Evolutionary conservation across 306 rosid species (phyloP).

Genomic region (Malus sieversii): DNA sequence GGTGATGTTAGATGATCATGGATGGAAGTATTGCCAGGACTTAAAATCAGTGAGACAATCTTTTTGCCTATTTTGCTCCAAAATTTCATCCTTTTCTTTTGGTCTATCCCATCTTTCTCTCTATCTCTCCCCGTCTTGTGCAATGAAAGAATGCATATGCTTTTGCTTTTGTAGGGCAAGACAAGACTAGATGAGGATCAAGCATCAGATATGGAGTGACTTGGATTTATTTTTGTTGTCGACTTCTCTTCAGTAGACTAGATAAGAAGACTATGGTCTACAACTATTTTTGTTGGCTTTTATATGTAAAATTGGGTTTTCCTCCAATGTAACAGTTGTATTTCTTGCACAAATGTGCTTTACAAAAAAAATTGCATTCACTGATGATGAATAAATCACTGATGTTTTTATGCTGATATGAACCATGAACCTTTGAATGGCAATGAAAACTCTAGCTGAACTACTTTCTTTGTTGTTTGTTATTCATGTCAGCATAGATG

Average conservation of each 20-base stretch:
- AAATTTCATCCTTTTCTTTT: slow-evolving; percentile 8
- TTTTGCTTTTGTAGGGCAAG: slow-evolving; percentile 75
- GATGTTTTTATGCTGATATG: slow-evolving; percentile 3
- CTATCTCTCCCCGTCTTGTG: slow-evolving; percentile 37
- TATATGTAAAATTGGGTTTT: slow-evolving; percentile 5
- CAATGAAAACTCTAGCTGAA: slow-evolving; percentile 9
- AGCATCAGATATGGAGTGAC: slow-evolving; percentile 52
- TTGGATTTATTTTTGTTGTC: slow-evolving; percentile 42
- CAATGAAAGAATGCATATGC: slow-evolving; percentile 52
- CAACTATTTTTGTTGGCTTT: neutral
- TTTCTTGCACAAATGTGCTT: neutral
- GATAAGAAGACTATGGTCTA: slow-evolving; percentile 17
- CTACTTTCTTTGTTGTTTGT: slow-evolving; percentile 9
- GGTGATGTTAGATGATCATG: slow-evolving; percentile 16
- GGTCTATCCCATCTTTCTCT: slow-evolving; percentile 20
- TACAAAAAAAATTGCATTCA: neutral
- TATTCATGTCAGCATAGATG: slow-evolving; percentile 27
- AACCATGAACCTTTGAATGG: slow-evolving; percentile 1
- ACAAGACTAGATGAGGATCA: slow-evolving; percentile 85
- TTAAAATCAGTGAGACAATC: slow-evolving; percentile 2
- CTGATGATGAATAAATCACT: neutral
- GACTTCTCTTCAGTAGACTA: slow-evolving; percentile 34
- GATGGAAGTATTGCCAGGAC: slow-evolving; percentile 14
- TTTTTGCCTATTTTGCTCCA: neutral
- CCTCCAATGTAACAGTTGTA: neutral